phyloP scores from a whole-genome alignment of 83 land plant species.

The Picea mariana region DNA sequence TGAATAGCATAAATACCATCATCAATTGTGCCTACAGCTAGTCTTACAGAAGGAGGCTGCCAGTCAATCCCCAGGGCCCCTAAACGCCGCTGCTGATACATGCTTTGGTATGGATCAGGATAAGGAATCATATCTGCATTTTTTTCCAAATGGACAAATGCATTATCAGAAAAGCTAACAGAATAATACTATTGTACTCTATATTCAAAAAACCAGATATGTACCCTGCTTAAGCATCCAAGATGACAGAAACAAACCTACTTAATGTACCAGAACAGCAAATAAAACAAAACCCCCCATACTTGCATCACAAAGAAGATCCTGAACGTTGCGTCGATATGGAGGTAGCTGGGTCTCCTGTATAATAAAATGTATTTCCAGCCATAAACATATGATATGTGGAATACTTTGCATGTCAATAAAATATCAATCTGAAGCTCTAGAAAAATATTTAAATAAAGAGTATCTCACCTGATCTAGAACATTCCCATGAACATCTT shows the following conservation, averaged over 20 bases:
- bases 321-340: slow-evolving; percentile 80
- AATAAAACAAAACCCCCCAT: slow-evolving; percentile 18
- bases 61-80: slow-evolving; percentile 88
- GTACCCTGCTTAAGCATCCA: not conserved
- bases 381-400: slow-evolving; percentile 2
- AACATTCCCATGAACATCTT: slow-evolving; percentile 85
- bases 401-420: not conserved
- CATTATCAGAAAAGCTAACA: not conserved
- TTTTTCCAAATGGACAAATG: not conserved
- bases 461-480: slow-evolving; percentile 75
- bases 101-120: slow-evolving; percentile 84
- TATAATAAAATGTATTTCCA: slow-evolving; percentile 9
- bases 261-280: slow-evolving; percentile 6
- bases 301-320: slow-evolving; percentile 95
- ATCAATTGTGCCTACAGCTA: slow-evolving; percentile 71
- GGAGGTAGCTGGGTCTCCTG: slow-evolving; percentile 95
- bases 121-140: slow-evolving; percentile 93
- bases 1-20: slow-evolving; percentile 38
- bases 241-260: not conserved
- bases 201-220: not conserved
- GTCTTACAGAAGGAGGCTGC: slow-evolving; percentile 65
- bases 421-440: not conserved
- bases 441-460: not conserved
- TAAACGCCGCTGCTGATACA: slow-evolving; percentile 82
- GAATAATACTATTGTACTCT: not conserved